Evolutionary conservation across 1,284 basidiomycete species (phyloP), one percentile per base, ranked within the genome.

Genomic region (Thelephora terrestris): DNA sequence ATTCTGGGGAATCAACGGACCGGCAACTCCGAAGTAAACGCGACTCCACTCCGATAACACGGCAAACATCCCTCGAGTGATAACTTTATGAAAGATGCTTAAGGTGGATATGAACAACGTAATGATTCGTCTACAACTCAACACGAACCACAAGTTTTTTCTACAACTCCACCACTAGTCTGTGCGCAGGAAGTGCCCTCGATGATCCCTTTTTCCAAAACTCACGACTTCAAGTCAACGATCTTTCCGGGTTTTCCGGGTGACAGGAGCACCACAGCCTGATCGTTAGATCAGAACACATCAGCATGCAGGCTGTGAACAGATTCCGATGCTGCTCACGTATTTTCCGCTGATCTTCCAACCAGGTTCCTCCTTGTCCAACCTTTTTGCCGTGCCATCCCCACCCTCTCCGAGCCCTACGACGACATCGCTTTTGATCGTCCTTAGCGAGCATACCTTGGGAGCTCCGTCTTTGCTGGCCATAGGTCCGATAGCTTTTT

Each of bases 321-420:
- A 27, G 20, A 24, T 17, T 44, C 10, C 14, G 36, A 43, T 35
- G 20, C 50, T 7, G 75, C 83, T 68, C 62, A 90, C 88, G 62
- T 93, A 94, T 86, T 93, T 92, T 46, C 91, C 91, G 45, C 87
- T 91, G 63, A 98, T 97, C 71, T 93, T 93, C 94, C 94, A 98
- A 44, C 94, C 94, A 20, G 87, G 82, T 64, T 97, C 92, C 43
- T 81, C 77, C 58, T 6, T 9, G 16, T 40, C 38, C 14, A 25
- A 9, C 5, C 12, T 3, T 21, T 40, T 40, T 7, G 24, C 24
- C 7, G 9, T 43, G 3, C 45, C 69, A 52, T 88, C 78, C 20
- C 89, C 91, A 7, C 76, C 61, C n/a, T 69, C 59, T 38, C 79
- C 79, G 18, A 85, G 64, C 7, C 81, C 82, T 43, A 85, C 82